Percentiles rank a stretch among this genome's conserved stretches.
Evolutionary conservation across 768 basidiomycete genomes (phyloP).

Genomic region (Kondoa malvinella): DNA sequence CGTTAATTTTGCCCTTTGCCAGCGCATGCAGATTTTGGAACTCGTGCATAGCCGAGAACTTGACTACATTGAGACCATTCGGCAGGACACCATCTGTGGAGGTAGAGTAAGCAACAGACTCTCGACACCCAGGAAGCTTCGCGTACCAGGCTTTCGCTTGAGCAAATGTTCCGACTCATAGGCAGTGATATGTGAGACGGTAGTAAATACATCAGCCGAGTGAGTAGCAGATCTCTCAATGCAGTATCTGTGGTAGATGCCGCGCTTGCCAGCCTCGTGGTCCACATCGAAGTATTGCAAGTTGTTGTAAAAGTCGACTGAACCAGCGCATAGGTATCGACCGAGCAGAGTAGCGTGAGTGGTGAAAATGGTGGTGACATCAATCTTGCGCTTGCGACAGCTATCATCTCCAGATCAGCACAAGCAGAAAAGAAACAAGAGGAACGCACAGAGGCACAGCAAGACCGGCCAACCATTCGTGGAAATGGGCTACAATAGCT

Average conservation of each 20-base stretch:
- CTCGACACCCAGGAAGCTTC: background rate
- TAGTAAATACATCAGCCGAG: constrained; percentile 95
- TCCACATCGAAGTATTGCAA: constrained; percentile 98
- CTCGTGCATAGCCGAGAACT: constrained; percentile 99
- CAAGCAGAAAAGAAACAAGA: background rate
- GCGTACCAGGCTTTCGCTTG: constrained; percentile 62
- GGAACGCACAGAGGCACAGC: constrained; percentile 42
- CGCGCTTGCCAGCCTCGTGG: constrained; percentile 95
- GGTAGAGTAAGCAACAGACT: background rate
- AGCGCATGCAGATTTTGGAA: constrained; percentile 63
- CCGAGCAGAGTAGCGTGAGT: constrained; percentile 97
- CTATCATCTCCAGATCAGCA: constrained; percentile 33
- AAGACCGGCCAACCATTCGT: constrained; percentile 98
- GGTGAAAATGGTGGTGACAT: constrained; percentile 96
- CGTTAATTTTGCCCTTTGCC: constrained; percentile 93
- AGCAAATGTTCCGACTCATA: constrained; percentile 91
- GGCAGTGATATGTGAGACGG: constrained; percentile 93
- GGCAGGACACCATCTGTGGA: constrained; percentile 74
- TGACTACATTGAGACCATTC: constrained; percentile 94
- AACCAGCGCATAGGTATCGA: constrained; percentile 93
- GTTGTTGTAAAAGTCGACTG: constrained; percentile 99
- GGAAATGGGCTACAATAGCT: constrained; percentile 92
- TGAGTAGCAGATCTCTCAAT: constrained; percentile 89
- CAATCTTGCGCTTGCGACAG: constrained; percentile 88
- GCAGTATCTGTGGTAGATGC: constrained; percentile 96